These are phyloP conservation scores for Agarophyton chilense DNA, from an alignment of 23 red algal species.

Conservation along the genomic window DNA sequence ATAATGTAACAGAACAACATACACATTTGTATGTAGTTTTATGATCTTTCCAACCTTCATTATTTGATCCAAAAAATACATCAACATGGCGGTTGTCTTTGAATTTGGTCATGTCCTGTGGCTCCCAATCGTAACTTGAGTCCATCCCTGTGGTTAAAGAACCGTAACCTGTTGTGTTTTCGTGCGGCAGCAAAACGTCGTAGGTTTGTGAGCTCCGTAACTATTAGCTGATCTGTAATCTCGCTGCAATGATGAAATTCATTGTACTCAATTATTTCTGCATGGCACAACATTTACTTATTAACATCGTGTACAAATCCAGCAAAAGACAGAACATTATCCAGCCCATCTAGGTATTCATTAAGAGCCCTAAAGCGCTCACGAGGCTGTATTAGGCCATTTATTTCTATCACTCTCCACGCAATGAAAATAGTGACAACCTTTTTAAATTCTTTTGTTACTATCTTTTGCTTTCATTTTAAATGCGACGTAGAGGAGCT, in stretches of 20 bases:
- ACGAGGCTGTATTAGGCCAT: too few species aligned
- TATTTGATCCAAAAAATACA: background rate
- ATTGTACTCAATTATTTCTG: background rate
- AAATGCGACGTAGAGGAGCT: background rate
- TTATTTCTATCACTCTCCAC: too few species aligned
- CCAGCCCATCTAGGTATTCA: too few species aligned
- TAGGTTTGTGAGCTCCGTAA: background rate
- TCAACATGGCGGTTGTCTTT: background rate
- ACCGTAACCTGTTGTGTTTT: background rate
- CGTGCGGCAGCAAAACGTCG: background rate
- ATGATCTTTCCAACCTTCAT: background rate
- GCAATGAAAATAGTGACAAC: too few species aligned
- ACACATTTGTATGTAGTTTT: background rate
- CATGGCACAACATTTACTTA: background rate
- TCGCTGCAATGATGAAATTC: background rate
- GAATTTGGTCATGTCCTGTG: background rate
- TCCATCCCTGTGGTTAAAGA: background rate
- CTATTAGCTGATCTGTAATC: background rate
- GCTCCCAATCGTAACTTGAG: background rate
- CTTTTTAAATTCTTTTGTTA: background rate
- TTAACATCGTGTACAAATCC: too few species aligned
- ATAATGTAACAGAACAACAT: background rate
- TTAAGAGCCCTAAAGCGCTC: too few species aligned
- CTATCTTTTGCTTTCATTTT: slow-evolving; percentile 54
- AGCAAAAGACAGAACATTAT: too few species aligned